phyloP scores from a whole-genome alignment of 441 rosid genomes.

The Brassica hybrid region DNA sequence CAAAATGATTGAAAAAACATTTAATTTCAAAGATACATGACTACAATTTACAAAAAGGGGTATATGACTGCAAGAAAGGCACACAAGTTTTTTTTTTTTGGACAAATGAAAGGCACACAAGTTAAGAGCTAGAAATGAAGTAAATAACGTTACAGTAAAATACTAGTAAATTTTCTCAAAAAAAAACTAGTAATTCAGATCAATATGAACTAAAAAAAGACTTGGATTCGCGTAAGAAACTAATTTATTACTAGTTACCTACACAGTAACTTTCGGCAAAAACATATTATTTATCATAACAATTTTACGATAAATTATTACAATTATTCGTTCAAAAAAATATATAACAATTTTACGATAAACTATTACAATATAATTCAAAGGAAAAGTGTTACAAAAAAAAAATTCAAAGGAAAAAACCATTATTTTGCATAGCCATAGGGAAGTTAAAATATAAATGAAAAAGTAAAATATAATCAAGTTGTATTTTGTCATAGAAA shows the following conservation, averaged over 20 bases:
- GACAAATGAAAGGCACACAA: background rate
- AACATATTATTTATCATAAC: no score
- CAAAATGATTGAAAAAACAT: background rate
- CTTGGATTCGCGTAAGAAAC: background rate
- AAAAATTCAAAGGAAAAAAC: background rate
- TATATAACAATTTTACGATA: no score
- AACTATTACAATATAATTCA: background rate
- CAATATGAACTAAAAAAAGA: no score
- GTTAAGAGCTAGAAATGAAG: background rate
- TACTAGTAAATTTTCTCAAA: no score
- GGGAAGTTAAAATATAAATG: background rate
- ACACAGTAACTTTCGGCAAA: background rate
- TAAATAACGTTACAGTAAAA: background rate
- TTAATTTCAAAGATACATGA: background rate
- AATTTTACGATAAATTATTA: no score
- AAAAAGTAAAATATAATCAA: background rate
- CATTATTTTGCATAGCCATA: background rate
- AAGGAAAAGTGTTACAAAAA: background rate
- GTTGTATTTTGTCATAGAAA: background rate
- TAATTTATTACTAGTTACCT: background rate
- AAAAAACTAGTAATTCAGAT: no score
- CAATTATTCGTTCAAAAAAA: no score
- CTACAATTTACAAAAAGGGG: background rate
- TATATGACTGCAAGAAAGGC: background rate
- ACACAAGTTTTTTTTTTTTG: background rate